These are phyloP conservation scores for Aspergillus taichungensis DNA, from an alignment of 495 filamentous ascomycete genomes.

Conservation along the genomic window DNA sequence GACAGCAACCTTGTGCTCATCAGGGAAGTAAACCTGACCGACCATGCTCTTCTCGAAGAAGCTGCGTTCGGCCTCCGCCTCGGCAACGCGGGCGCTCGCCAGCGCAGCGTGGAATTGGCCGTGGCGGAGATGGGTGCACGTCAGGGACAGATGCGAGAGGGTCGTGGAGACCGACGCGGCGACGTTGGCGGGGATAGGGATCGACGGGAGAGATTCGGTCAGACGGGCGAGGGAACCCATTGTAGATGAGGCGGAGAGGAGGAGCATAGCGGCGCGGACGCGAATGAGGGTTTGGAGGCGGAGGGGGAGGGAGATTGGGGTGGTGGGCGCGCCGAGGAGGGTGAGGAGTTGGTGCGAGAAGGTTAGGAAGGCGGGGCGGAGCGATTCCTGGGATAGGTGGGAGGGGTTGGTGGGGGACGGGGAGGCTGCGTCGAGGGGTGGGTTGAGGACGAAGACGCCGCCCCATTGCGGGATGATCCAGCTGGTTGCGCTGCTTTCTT, in stretches of 20 bases:
- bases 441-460: constrained; percentile 74
- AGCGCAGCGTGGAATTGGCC: constrained; percentile 61
- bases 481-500: constrained; percentile 65
- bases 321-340: constrained; percentile 76
- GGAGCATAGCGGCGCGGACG: constrained; percentile 73
- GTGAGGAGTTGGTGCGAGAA: constrained; percentile 91
- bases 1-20: constrained; percentile 97
- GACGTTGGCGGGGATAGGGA: constrained; percentile 80
- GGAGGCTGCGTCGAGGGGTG: constrained; percentile 26
- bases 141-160: constrained; percentile 60
- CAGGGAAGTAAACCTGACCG: constrained; percentile 93
- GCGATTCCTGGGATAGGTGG: constrained; percentile 46
- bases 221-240: constrained; percentile 87
- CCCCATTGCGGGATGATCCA: constrained; percentile 98
- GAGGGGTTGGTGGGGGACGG: constrained; percentile 19
- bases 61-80: constrained; percentile 80
- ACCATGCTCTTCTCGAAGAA: constrained; percentile 99
- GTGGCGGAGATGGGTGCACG: constrained; percentile 63
- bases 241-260: constrained; percentile 86
- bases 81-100: constrained; percentile 72
- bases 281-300: constrained; percentile 77
- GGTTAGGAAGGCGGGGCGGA: constrained; percentile 73
- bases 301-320: constrained; percentile 70
- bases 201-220: constrained; percentile 74
- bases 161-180: constrained; percentile 77